A percentile compares a stretch with the other conserved stretches of the same genome.
phyloP scores from a whole-genome alignment of 805 yeast genomes.

The Pichia paraexigua region DNA sequence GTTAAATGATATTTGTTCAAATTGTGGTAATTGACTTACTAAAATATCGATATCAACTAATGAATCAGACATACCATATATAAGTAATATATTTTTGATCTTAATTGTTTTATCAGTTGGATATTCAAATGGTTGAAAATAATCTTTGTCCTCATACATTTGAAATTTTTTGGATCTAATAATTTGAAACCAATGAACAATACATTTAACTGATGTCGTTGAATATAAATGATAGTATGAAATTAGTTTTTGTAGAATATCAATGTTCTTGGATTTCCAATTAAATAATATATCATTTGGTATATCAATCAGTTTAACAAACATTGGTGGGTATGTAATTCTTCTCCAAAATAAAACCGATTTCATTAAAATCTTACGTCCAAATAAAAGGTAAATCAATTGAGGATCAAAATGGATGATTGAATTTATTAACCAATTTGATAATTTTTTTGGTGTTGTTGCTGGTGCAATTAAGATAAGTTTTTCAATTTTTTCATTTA shows the following conservation, averaged over 20 bases:
- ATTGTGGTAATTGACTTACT: slow-evolving; percentile 38
- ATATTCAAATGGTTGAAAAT: slow-evolving; percentile 43
- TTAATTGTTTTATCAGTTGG: slow-evolving; percentile 42
- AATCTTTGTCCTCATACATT: slow-evolving; percentile 71
- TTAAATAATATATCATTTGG: slow-evolving; percentile 63
- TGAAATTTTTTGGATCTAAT: slow-evolving; percentile 71
- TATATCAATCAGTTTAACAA: slow-evolving; percentile 60
- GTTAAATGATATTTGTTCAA: slow-evolving; percentile 5
- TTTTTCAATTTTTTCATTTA: slow-evolving; percentile 47
- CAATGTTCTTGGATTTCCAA: slow-evolving; percentile 73
- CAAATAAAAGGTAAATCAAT: slow-evolving; percentile 65
- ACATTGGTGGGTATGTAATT: slow-evolving; percentile 70
- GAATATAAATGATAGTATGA: slow-evolving; percentile 84
- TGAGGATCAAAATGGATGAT: slow-evolving; percentile 73
- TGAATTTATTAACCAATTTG: slow-evolving; percentile 68
- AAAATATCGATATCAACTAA: slow-evolving; percentile 78
- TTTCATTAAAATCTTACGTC: slow-evolving; percentile 64
- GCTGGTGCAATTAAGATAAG: slow-evolving; percentile 75
- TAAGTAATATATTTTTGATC: slow-evolving; percentile 57
- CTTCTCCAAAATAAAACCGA: slow-evolving; percentile 59
- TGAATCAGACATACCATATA: slow-evolving; percentile 80
- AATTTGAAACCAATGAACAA: slow-evolving; percentile 96
- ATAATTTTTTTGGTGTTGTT: slow-evolving; percentile 82
- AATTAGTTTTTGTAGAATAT: slow-evolving; percentile 64
- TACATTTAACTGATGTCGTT: slow-evolving; percentile 83